Percentiles rank a stretch among this genome's conserved stretches.
phyloP scores from a whole-genome alignment of 176 grass and related monocot genomes.

The Hordeum vulgare region MorexV3_pseudomolecules_assembly NC_058523.1:23011399-23011898 shows the following conservation, averaged over 20 bases:
- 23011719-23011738: no score
- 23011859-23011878: not conserved
- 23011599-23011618: not conserved
- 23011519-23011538: slow-evolving; percentile 39
- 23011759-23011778: not conserved
- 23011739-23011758: not conserved
- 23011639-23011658: not conserved
- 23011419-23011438: not conserved
- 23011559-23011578: not conserved
- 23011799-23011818: no score
- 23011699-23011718: not conserved
- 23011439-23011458: no score
- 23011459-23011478: not conserved
- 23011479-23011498: slow-evolving; percentile 19
- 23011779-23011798: not conserved
- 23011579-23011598: not conserved
- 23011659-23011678: not conserved
- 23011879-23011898: accelerated
- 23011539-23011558: not conserved
- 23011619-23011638: no score
- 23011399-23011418: not conserved
- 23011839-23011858: not conserved
- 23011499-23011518: slow-evolving; percentile 25
- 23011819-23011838: not conserved
- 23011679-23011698: not conserved